These are phyloP conservation scores for Phytophthora capsici DNA, from an alignment of 352 stramenopile species.

Conservation along the genomic window DNA sequence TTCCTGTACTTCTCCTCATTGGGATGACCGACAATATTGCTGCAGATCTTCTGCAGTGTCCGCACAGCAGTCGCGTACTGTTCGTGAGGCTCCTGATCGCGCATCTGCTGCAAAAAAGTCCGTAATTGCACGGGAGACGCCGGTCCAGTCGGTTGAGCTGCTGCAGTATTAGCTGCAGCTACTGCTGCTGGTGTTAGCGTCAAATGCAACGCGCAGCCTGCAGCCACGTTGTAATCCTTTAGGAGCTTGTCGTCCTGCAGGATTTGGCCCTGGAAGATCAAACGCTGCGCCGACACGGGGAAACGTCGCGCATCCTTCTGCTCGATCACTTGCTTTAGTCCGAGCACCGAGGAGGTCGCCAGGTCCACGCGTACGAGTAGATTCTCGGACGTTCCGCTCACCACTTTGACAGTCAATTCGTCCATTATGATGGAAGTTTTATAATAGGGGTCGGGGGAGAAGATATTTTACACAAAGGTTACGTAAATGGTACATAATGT, in stretches of 20 bases:
- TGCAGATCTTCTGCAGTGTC: slow-evolving; percentile 84
- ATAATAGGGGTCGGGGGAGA: neutral
- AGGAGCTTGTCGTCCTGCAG: slow-evolving; percentile 75
- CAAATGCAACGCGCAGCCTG: slow-evolving; percentile 76
- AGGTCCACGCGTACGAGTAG: slow-evolving; percentile 57
- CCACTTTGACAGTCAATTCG: slow-evolving; percentile 76
- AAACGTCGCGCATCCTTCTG: slow-evolving; percentile 62
- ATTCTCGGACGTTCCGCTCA: slow-evolving; percentile 65
- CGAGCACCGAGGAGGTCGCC: slow-evolving; percentile 53
- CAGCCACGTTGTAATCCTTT: slow-evolving; percentile 66
- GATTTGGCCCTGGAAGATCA: slow-evolving; percentile 90
- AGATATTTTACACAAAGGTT: neutral
- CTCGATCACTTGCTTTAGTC: slow-evolving; percentile 74
- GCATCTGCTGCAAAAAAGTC: slow-evolving; percentile 67
- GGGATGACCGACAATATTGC: slow-evolving; percentile 78
- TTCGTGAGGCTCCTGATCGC: slow-evolving; percentile 36
- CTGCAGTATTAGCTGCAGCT: slow-evolving; percentile 21
- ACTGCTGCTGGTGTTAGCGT: slow-evolving; percentile 53
- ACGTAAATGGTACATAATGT: slow-evolving; percentile 1
- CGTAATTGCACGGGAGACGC: slow-evolving; percentile 43
- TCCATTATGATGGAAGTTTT: slow-evolving; percentile 32
- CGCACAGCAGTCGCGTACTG: slow-evolving; percentile 57
- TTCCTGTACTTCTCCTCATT: slow-evolving; percentile 84
- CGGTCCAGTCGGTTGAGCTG: neutral
- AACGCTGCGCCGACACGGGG: slow-evolving; percentile 69